These are phyloP conservation scores for Starmerella davenportii DNA, from an alignment of 805 yeast genomes.

Conservation along the genomic window DNA sequence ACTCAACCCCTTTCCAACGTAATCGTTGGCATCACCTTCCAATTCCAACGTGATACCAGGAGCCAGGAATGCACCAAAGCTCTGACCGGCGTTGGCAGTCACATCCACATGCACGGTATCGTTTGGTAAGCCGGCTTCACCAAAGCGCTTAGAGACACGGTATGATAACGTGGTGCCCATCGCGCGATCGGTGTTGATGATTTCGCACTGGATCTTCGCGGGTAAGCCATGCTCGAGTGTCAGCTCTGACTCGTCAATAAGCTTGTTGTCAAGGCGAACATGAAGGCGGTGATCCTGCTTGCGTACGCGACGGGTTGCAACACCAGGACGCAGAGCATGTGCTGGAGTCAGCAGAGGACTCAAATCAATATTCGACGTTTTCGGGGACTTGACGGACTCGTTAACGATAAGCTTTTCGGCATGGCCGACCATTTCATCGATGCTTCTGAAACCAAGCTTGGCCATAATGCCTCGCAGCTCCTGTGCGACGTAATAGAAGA, in stretches of 20 bases:
- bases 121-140: conserved; percentile 84
- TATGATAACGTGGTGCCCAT: conserved; percentile 89
- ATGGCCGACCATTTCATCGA: conserved; percentile 96
- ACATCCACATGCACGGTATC: conserved; percentile 89
- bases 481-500: conserved; percentile 84
- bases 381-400: conserved; percentile 69
- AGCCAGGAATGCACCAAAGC: conserved; percentile 94
- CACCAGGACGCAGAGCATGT: conserved; percentile 89
- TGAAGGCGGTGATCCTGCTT: conserved; percentile 90
- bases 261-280: conserved; percentile 83
- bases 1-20: conserved; percentile 91
- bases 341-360: conserved; percentile 94
- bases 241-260: conserved; percentile 86
- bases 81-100: conserved; percentile 91
- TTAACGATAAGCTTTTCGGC: conserved; percentile 78
- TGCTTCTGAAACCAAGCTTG: conserved; percentile 78
- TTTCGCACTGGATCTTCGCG: conserved; percentile 80
- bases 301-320: conserved; percentile 77
- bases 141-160: conserved; percentile 81
- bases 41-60: conserved; percentile 88
- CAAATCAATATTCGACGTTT: conserved; percentile 79
- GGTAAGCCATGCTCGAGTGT: conserved; percentile 95
- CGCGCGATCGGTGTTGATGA: conserved; percentile 90
- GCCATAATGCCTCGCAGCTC: conserved; percentile 92
- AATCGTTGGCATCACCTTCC: conserved; percentile 96